Conservation (phyloP, 306 rosid genomes). For the Dalbergia cultrata region DNA sequence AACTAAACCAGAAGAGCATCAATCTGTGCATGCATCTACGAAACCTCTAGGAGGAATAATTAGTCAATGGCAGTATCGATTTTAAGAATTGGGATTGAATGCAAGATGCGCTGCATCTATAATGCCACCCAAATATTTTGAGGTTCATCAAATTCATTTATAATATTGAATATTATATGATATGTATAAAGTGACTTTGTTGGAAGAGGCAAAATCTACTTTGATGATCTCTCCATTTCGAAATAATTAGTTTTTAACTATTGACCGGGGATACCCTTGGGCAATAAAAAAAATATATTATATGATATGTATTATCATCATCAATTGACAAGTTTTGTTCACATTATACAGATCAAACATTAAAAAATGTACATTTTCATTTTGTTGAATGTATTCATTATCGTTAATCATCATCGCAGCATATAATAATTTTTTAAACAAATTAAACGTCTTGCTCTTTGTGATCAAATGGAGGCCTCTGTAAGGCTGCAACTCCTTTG, state of each 20-base stretch:
- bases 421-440: not conserved
- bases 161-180: not conserved
- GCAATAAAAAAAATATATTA: no score
- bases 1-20: conserved; percentile 7
- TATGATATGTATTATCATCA: not conserved
- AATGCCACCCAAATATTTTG: not conserved
- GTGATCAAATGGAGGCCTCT: not conserved
- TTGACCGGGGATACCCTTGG: no score
- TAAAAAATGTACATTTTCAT: not conserved
- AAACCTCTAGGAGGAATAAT: not conserved
- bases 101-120: not conserved
- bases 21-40: conserved; percentile 37
- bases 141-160: not conserved
- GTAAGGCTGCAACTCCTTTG: not conserved
- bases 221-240: no score
- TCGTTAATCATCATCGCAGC: not conserved
- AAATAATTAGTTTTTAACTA: no score
- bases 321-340: not conserved
- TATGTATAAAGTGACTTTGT: no score
- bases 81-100: not conserved
- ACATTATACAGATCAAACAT: conserved; percentile 7
- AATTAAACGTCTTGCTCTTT: not conserved
- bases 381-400: not conserved
- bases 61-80: not conserved
- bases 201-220: no score